Percentiles rank a stretch among this genome's conserved stretches.
phyloP scores from a whole-genome alignment of 2,329 filamentous ascomycete genomes.

The Colletotrichum orbiculare region DNA sequence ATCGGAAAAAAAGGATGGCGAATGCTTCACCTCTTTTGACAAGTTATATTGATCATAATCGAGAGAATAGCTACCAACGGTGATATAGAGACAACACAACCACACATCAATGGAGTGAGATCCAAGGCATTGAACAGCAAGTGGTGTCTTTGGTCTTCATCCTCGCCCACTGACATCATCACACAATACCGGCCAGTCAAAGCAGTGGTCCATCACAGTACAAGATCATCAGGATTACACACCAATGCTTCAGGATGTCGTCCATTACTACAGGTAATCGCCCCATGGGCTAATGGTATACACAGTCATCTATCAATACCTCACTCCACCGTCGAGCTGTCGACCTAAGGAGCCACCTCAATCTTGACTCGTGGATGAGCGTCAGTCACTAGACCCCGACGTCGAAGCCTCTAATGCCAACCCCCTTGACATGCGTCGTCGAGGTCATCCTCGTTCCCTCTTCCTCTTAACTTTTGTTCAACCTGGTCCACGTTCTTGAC shows the following conservation, averaged over 20 bases:
- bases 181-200: too few relatives aligned
- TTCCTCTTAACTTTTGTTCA: conserved; percentile 32
- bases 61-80: too few relatives aligned
- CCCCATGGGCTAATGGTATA: conserved; percentile 21
- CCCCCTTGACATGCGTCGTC: conserved; percentile 24
- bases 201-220: too few relatives aligned
- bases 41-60: too few relatives aligned
- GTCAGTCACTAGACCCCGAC: conserved; percentile 29
- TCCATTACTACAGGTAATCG: conserved; percentile 28
- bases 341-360: conserved; percentile 17
- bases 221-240: background rate
- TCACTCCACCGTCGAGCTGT: conserved; percentile 9
- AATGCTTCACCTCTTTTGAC: too few relatives aligned
- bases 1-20: too few relatives aligned
- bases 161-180: too few relatives aligned
- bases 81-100: too few relatives aligned
- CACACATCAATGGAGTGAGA: too few relatives aligned
- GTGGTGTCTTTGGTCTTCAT: too few relatives aligned
- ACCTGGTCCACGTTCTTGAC: conserved; percentile 34
- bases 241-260: conserved; percentile 5
- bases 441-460: conserved; percentile 32
- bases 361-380: conserved; percentile 23
- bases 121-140: too few relatives aligned
- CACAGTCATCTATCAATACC: conserved; percentile 35
- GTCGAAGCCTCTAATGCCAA: conserved; percentile 30